Conservation (phyloP, 164 flowering plant species). For the Magnolia changhungtana region DNA sequence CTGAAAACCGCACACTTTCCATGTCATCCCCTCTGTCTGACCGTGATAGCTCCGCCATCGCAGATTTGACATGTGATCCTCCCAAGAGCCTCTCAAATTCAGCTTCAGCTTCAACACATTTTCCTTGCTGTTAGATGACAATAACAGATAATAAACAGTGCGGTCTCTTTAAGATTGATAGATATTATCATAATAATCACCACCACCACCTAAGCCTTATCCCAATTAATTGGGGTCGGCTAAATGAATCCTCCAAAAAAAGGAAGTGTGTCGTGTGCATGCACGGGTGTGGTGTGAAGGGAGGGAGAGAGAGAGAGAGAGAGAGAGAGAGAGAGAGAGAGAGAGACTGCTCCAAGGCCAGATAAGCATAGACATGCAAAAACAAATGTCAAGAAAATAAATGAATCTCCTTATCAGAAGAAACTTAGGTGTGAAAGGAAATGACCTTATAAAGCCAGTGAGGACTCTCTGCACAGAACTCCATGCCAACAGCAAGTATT, state of each 20-base stretch:
- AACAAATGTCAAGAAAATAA: not conserved
- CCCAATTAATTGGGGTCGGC: no score
- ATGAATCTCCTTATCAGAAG: not conserved
- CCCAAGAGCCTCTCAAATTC: constrained; percentile 81
- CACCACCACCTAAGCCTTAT: no score
- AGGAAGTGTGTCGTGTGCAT: no score
- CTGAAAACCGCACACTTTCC: constrained; percentile 55
- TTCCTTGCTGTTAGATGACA: constrained; percentile 58
- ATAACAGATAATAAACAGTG: not conserved
- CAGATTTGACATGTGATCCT: constrained; percentile 62
- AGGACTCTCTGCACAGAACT: constrained; percentile 86
- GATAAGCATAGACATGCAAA: not conserved
- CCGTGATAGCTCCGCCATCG: constrained; percentile 73
- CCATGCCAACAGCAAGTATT: constrained; percentile 69
- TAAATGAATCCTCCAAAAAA: no score
- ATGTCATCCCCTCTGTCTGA: constrained; percentile 68
- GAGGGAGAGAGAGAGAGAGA: no score
- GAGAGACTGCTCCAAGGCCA: not conserved
- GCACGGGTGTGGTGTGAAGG: no score
- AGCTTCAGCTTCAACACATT: constrained; percentile 75
- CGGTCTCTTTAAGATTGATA: no score
- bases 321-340: not conserved
- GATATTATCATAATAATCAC: no score
- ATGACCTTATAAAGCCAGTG: constrained; percentile 91
- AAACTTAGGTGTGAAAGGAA: not conserved